Base-by-base conservation (phyloP, 1,284 basidiomycete genomes). In the Xerocomus nothofagi region DNA sequence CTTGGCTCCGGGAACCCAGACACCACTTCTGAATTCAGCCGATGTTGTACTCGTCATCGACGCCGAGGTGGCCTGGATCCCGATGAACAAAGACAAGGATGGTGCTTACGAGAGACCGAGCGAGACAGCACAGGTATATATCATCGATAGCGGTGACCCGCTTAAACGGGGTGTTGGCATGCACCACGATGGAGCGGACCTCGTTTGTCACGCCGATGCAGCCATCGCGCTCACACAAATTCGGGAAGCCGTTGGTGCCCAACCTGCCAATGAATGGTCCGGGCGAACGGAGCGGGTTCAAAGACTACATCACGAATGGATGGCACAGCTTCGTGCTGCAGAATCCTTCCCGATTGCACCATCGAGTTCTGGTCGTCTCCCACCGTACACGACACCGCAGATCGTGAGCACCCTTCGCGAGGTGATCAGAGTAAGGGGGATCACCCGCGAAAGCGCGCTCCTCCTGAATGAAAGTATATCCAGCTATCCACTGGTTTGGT, bases 21-120 rank as follows among this genome's bases (percentile, higher is more conserved):
- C 77, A 24, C 57, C 66, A 3, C 71, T 76, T 44, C 72, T 88
- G 14, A 67, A 71, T 33, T 65, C 68, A 23, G 82, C 83, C 0
- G 86, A 88, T 57, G 74, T 80, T 4, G 74, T 89, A 29, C 66
- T 88, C 17, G 69, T 86, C 15, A 53, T 88, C 11, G 85, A 88
- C 45, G 75, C 73, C 8, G 83, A 85, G 50, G 67, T 86, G 1
- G 81, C 85, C 0, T 88, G 84, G 82, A 77, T 87, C n/a, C 74
- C 79, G 0, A 69, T 71, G 41, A 73, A 76, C 49, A 67, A 73
- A 33, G 66, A 63, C 18, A 75, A 64, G 50, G 67, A 66, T 6
- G 60, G 60, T 17, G 38, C 23, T 24, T 39, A 50, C 37, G 62
- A 63, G 27, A 62, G 64, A 27, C 81, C 83, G 0, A 59, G 44